phyloP scores from a whole-genome alignment of 1,284 basidiomycete species.

The Naganishia albida region DNA sequence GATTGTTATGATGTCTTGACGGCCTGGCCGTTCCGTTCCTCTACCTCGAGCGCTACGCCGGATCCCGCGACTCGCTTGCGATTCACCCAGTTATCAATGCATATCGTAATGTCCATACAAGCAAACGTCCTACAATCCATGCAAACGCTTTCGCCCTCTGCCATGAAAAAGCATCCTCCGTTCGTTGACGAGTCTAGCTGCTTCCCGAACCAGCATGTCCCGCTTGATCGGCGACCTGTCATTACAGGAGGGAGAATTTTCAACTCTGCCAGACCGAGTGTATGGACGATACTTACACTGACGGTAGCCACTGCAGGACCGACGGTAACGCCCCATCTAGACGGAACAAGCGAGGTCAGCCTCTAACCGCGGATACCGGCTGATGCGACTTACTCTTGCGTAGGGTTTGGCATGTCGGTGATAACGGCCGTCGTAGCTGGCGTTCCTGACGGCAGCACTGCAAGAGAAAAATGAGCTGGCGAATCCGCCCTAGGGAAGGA shows the following conservation, averaged over 20 bases:
- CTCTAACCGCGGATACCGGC: neutral
- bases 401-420: constrained; percentile 45
- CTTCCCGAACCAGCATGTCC: constrained; percentile 23
- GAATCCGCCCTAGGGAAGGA: neutral
- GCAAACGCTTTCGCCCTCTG: neutral
- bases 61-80: no score
- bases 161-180: neutral
- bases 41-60: no score
- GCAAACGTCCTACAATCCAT: neutral
- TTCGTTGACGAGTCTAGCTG: neutral
- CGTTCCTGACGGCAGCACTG: constrained; percentile 44
- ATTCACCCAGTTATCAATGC: neutral
- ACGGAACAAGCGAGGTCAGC: neutral
- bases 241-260: no score
- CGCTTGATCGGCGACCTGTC: constrained; percentile 19
- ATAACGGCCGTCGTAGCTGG: constrained; percentile 46
- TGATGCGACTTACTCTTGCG: constrained; percentile 41
- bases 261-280: no score
- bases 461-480: neutral
- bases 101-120: neutral
- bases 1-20: no score
- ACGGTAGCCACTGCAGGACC: constrained; percentile 2
- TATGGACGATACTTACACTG: constrained; percentile 1
- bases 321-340: constrained; percentile 20
- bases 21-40: no score